Evolutionary conservation across 768 basidiomycete genomes (phyloP).

Genomic region (Exsudoporus frostii): DNA sequence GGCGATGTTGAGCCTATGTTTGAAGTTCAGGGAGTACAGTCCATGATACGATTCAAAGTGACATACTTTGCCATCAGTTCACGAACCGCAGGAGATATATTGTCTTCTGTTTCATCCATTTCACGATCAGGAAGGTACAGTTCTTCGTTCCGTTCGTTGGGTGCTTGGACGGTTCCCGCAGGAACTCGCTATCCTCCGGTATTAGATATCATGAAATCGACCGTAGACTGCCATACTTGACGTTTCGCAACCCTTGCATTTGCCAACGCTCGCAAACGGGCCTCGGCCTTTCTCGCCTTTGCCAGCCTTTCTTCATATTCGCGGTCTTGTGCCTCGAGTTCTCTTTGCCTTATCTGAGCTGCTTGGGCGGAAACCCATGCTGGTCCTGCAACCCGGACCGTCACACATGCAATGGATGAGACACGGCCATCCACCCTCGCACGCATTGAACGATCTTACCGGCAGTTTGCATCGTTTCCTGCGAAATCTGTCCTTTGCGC

Average conservation of each 20-base stretch:
- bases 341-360: conserved; percentile 55
- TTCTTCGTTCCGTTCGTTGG: conserved; percentile 52
- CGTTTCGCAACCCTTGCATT: conserved; percentile 59
- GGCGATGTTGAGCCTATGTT: conserved; percentile 16
- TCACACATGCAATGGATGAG: conserved; percentile 5
- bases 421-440: conserved; percentile 20
- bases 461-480: conserved; percentile 22
- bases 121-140: conserved; percentile 67
- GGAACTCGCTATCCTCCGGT: conserved; percentile 23
- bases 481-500: conserved; percentile 59
- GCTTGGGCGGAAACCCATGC: conserved; percentile 80
- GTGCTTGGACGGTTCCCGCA: conserved; percentile 10
- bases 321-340: conserved; percentile 63
- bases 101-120: conserved; percentile 38
- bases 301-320: conserved; percentile 61
- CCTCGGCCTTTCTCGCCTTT: conserved; percentile 62
- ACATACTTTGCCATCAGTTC: conserved; percentile 77
- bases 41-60: neutral
- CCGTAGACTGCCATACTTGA: conserved; percentile 40
- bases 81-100: conserved; percentile 74
- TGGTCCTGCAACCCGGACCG: conserved; percentile 39
- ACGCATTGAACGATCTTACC: conserved; percentile 14
- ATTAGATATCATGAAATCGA: conserved; percentile 2
- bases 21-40: neutral
- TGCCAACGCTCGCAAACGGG: conserved; percentile 48